Base-by-base conservation (phyloP, 108 stramenopile genomes). In the Cylindrotheca closterium region DNA sequence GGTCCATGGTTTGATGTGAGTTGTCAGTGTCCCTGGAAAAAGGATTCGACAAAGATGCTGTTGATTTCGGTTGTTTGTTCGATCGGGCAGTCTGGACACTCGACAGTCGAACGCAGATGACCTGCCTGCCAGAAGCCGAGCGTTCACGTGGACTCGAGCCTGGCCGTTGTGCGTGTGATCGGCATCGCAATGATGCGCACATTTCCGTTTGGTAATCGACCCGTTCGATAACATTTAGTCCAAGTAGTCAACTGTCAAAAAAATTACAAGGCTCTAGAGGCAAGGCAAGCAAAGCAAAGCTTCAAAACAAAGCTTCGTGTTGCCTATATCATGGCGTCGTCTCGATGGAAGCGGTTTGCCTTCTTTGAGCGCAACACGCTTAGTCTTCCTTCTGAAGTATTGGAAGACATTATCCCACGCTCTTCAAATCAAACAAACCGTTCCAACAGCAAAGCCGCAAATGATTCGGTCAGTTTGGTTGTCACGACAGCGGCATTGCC, bases 341-440 rank as follows among this genome's bases (percentile, higher is more conserved):
- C 87, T 47, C 83, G 92, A 15, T 93, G 92, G 92, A 89, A 89
- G 60, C 87, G 93, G 10, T 94, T 94, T 67, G 88, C 88, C 48
- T 94, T 94, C 79, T 94, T 94, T 71, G 93, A 94, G 30, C 84
- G 88, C 5, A 68, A 86, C 48, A 83, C 78, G 24, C 78, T 91
- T 29, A 73, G 70, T 42, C 68, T 91, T 8, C 84, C 88, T n/a
- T 71, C 83, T 30, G 79, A 85, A 51, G 84, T 89, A 1, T 49
- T 88, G 12, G 78, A 84, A 34, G 89, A 94, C 67, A 52, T 93
- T 2, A 58, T 88, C 58, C 85, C 91, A 8, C 72, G 63, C n/a
- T 64, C 58, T 8, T n/a, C 48, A 32, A 52, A 30, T 60, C 24
- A 56, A 3, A 57, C 47, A 37, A 42, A 64, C 19, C 61, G 65